Conservation (phyloP, 371 early-diverging fungal species). For the Choanephora cucurbitarum region DNA sequence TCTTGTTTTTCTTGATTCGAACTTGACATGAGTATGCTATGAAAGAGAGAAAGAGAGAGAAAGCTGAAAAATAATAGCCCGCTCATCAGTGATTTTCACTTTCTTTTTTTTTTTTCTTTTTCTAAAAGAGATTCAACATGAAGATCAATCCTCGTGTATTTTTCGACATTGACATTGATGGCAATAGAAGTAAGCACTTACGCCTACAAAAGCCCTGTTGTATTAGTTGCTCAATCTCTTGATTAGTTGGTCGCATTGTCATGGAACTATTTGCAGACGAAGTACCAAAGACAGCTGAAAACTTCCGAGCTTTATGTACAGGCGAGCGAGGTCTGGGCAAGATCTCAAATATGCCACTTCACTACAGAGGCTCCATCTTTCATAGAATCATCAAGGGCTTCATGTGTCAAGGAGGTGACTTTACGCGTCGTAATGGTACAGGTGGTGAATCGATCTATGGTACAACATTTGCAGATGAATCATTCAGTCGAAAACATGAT, state of each 20-base stretch:
- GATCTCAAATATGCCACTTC: conserved; percentile 62
- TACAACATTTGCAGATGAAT: conserved; percentile 85
- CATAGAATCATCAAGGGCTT: conserved; percentile 81
- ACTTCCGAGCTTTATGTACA: conserved; percentile 89
- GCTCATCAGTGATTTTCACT: too few species aligned
- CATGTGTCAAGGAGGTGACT: conserved; percentile 81
- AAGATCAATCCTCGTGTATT: conserved; percentile 67
- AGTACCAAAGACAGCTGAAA: conserved; percentile 97
- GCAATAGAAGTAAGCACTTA: conserved; percentile 42
- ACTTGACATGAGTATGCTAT: too few species aligned
- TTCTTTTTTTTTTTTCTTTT: conserved; percentile 1
- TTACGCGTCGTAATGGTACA: conserved; percentile 74
- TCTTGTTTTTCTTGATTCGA: conserved; percentile 1
- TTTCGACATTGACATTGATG: conserved; percentile 72
- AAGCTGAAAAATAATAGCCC: too few species aligned
- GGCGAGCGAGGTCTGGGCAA: conserved; percentile 78
- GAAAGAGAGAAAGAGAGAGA: too few species aligned
- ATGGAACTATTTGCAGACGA: conserved; percentile 94
- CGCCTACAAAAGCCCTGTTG: background rate
- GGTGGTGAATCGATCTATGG: conserved; percentile 92
- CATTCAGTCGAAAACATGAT: conserved; percentile 82
- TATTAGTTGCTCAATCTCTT: too few species aligned
- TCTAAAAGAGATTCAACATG: conserved; percentile 27
- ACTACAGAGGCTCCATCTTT: conserved; percentile 67
- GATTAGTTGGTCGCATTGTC: conserved; percentile 77